Base-by-base conservation (phyloP, 768 basidiomycete species). In the Panellus pusillus region DNA sequence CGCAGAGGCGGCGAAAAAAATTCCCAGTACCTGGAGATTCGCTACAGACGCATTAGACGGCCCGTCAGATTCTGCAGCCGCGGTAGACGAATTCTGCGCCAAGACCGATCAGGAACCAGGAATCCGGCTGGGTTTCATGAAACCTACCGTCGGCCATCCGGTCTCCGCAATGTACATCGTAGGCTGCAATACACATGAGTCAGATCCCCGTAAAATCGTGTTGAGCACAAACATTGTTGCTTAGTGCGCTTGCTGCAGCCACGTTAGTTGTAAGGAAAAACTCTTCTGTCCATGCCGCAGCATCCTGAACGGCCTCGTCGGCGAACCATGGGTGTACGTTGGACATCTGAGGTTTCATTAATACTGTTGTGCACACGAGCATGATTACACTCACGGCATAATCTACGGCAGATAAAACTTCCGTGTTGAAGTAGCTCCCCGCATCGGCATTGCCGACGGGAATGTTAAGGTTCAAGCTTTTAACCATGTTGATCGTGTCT, bases 241-340 rank as follows among this genome's bases (percentile, higher is more conserved):
- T 17, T 19, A 89, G 74, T 0, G 60, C 49, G 5, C 71, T 57
- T 1, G 92, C 88, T 15, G 73, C 65, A 9, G 62, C 70, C 3
- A 91, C 80, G 64, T 95, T 80, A 17, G 71, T 79, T 9, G 74
- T 65, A 51, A 86, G 63, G 76, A 94, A 97, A 76, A 92, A 98
- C 0, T 79, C 63, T 14, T 73, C 74, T 0, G 92, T 94, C 96
- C 96, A 99, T 5, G 62, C 79, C 0, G 94, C 90, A 0, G 89
- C 86, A 6, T 79, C 63, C 6, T 81, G 66, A 18, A 87, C 82
- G 5, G 81, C 76, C 29, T 87, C 79, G 59, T 85, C 83, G n/a
- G 88, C 95, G 66, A 98, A 98, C 91, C 91, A 94, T 4, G 93
- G 86, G 64, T 96, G 93, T 9, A 93, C 91, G 57, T 97, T 96